Percentiles rank a stretch among this genome's conserved stretches.
Evolutionary conservation across 2,329 filamentous ascomycete genomes (phyloP).

Genomic region (Claviceps sp.): DNA sequence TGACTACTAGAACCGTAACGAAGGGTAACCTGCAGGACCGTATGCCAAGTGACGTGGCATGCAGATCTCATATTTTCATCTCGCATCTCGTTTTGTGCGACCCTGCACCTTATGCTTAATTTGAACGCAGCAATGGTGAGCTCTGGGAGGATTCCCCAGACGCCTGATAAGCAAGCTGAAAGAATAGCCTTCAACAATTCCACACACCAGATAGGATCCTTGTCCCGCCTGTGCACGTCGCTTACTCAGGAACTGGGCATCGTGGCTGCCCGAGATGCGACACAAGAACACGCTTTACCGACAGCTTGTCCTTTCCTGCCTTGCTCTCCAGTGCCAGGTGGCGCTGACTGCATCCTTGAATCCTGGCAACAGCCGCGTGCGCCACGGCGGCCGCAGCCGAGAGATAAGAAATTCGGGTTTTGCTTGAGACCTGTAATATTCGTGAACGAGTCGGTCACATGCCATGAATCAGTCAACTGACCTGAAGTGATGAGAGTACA

Average conservation of each 20-base stretch:
- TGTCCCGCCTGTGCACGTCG: too few species aligned
- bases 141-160: neutral
- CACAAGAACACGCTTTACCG: neutral
- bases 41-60: neutral
- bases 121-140: neutral
- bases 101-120: constrained; percentile 1
- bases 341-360: too few species aligned
- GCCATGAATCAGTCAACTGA: too few species aligned
- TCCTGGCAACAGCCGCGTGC: too few species aligned
- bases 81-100: neutral
- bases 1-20: neutral
- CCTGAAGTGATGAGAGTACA: too few species aligned
- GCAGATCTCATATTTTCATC: neutral
- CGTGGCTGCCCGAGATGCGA: neutral
- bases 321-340: too few species aligned
- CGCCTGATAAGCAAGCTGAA: neutral
- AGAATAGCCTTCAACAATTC: neutral
- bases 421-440: too few species aligned
- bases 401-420: too few species aligned
- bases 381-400: too few species aligned
- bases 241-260: neutral
- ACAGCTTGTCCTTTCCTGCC: too few species aligned
- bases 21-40: neutral
- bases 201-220: neutral
- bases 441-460: too few species aligned